These are phyloP conservation scores for Cochlearia excelsa DNA, from an alignment of 345 rosid genomes.

Conservation along the genomic window DNA sequence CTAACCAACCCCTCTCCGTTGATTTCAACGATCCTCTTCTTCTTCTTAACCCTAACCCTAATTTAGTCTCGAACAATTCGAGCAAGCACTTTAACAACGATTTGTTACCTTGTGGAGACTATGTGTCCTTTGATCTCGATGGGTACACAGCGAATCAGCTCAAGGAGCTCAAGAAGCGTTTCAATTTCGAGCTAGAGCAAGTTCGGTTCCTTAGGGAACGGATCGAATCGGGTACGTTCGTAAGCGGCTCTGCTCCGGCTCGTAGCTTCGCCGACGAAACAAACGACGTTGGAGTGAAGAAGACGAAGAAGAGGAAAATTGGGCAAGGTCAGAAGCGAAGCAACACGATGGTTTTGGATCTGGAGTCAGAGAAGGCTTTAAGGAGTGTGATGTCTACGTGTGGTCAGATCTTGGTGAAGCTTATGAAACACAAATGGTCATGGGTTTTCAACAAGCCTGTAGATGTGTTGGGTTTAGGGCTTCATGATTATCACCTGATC, in stretches of 20 bases:
- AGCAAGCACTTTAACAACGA: slow-evolving; percentile 36
- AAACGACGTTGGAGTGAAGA: slow-evolving; percentile 35
- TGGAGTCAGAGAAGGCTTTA: slow-evolving; percentile 27
- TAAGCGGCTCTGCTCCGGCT: slow-evolving; percentile 33
- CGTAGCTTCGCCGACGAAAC: slow-evolving; percentile 35
- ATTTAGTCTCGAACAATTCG: slow-evolving; percentile 44
- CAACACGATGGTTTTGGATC: slow-evolving; percentile 29
- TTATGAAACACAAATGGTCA: slow-evolving; percentile 68
- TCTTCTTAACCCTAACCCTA: slow-evolving; percentile 47
- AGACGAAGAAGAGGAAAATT: slow-evolving; percentile 48
- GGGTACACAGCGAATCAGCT: slow-evolving; percentile 47
- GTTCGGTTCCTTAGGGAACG: slow-evolving; percentile 59
- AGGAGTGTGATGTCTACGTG: slow-evolving; percentile 43
- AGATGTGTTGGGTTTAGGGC: background rate
- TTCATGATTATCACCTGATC: background rate
- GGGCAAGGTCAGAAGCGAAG: slow-evolving; percentile 46
- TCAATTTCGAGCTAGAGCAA: slow-evolving; percentile 64
- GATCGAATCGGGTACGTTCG: slow-evolving; percentile 43
- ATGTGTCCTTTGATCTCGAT: slow-evolving; percentile 62
- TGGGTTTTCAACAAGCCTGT: slow-evolving; percentile 45
- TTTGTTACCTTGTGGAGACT: slow-evolving; percentile 40
- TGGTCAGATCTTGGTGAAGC: slow-evolving; percentile 57
- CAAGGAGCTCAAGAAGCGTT: slow-evolving; percentile 55
- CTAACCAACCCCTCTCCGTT: slow-evolving; percentile 28
- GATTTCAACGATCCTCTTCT: slow-evolving; percentile 9